phyloP scores from a whole-genome alignment of 1,139 yeast species.

The Geotrichum aggregatum region DNA sequence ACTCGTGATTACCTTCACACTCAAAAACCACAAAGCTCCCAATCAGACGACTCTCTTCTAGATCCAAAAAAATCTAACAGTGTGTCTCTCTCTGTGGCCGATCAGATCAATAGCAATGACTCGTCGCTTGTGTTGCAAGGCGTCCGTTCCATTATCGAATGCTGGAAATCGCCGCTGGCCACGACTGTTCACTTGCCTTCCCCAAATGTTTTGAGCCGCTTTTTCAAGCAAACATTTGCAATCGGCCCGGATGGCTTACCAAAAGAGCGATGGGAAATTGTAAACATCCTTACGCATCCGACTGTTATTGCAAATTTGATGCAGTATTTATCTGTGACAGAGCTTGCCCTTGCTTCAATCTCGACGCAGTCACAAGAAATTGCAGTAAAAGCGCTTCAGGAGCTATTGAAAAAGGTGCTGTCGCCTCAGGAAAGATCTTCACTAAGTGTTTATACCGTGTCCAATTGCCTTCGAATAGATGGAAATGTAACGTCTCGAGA shows the following conservation, averaged over 20 bases:
- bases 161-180: conserved; percentile 2
- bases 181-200: conserved; percentile 4
- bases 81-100: background rate
- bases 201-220: conserved; percentile 1
- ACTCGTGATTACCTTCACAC: background rate
- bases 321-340: conserved; percentile 10
- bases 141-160: conserved; percentile 4
- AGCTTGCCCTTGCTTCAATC: conserved; percentile 2
- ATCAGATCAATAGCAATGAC: conserved; percentile 9
- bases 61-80: background rate
- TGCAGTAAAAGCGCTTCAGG: background rate
- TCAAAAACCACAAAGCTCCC: too few relatives aligned
- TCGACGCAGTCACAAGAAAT: conserved; percentile 1
- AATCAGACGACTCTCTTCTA: background rate
- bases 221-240: conserved; percentile 6
- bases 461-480: conserved; percentile 6
- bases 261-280: conserved; percentile 6
- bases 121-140: conserved; percentile 1
- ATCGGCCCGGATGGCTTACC: background rate
- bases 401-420: background rate
- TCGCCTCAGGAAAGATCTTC: conserved; percentile 4
- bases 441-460: conserved; percentile 5
- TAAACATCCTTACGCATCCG: conserved; percentile 8
- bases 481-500: background rate
- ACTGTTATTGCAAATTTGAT: conserved; percentile 6